Evolutionary conservation across 2,329 filamentous ascomycete species (phyloP), one percentile per base, ranked within the genome.

Genomic region (Mycosphaerelloides madeirae): DNA sequence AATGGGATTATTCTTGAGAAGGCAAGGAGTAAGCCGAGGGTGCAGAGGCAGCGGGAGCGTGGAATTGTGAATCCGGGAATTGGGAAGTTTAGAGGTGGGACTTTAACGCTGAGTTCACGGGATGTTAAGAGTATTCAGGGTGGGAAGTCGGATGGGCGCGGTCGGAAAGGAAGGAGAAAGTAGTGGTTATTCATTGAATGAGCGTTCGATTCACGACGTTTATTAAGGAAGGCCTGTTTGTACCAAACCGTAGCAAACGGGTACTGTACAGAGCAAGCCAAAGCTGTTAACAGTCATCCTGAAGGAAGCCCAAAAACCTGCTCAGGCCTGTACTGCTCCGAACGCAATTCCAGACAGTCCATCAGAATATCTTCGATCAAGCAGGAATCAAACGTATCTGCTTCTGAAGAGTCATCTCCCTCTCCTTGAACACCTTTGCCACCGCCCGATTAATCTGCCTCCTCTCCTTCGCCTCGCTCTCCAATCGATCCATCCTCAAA

Each of bases 1-100:
- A 95, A 91, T 58, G 93, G 91, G 5, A 83, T 97, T 56, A 81
- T 97, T 38, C 71, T 97, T 28, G 93, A 97, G 72, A 75, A 73
- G 49, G 64, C 60, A 45, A 61, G 65, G 43, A 71, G 65, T 46
- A 70, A 67, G 46, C 70, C 69, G 42, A 73, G 69, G 53, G 19
- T 45, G 4, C 40, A 62, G 56, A 53, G 64, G 44, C 60, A 65
- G 62, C 69, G 77, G 67, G 73, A 80, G 52, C 70, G 80, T 65
- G 71, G 79, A 0, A 80, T 95, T 29, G 87, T 86, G 51, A 81
- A 80, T 22, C 88, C 91, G 1, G 81, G 78, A 2, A 80, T 97
- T 11, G 93, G 93, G 0, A 87, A 76, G 63, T 84, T 96, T 63
- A 80, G 75, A 51, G 85, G 86, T 3, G 89, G 89, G 0, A 86